Conservation (phyloP, 306 rosid genomes). For the Quercus glauca region DNA sequence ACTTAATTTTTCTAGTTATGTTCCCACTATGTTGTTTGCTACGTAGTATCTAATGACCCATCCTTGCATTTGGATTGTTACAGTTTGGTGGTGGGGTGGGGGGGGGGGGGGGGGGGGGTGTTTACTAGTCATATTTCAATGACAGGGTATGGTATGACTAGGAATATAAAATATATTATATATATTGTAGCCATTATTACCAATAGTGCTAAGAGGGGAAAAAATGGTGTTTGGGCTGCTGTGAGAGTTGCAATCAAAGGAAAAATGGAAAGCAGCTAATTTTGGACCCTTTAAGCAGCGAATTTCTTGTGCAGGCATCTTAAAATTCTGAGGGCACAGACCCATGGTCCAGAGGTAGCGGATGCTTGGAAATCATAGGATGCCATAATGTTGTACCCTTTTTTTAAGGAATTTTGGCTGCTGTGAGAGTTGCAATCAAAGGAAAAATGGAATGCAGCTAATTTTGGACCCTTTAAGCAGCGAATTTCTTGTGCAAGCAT, state of each 20-base stretch:
- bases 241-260: neutral
- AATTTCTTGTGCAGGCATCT: neutral
- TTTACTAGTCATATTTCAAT: too few relatives aligned
- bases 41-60: neutral
- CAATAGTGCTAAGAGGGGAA: neutral
- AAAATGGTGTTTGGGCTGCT: neutral
- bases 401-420: too few relatives aligned
- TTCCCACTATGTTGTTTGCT: neutral
- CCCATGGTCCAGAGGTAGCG: neutral
- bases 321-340: neutral
- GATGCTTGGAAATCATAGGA: neutral
- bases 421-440: neutral
- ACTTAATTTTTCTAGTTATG: neutral
- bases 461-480: too few relatives aligned
- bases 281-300: too few relatives aligned
- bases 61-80: neutral
- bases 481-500: neutral
- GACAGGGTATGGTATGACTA: too few relatives aligned
- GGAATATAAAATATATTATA: too few relatives aligned
- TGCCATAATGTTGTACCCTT: too few relatives aligned
- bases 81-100: too few relatives aligned
- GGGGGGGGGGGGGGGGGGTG: too few relatives aligned
- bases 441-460: neutral
- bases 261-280: neutral
- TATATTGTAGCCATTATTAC: too few relatives aligned